Evolutionary conservation across 805 yeast species (phyloP).

Genomic region (Metschnikowia lunata): DNA sequence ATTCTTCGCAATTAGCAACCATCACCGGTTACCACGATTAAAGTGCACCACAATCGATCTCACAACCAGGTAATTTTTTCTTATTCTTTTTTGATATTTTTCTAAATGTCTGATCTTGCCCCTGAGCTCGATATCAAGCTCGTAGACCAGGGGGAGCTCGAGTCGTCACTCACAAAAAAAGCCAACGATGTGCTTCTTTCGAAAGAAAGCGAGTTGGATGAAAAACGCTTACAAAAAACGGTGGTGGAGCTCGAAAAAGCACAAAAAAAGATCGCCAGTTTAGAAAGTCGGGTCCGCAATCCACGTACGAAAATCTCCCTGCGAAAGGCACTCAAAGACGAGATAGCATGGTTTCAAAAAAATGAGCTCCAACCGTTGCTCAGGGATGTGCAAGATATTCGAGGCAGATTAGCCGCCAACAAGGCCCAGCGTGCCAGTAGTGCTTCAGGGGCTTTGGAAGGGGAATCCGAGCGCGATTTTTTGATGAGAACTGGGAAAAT

Average conservation of each 20-base stretch:
- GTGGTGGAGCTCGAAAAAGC: constrained; percentile 43
- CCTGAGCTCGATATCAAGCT: constrained; percentile 28
- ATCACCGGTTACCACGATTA: no score
- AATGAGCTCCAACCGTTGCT: constrained; percentile 51
- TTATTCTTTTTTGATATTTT: no score
- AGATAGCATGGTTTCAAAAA: constrained; percentile 47
- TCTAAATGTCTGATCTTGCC: background rate
- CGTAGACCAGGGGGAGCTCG: constrained; percentile 79
- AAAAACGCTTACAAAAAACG: constrained; percentile 69
- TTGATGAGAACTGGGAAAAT: constrained; percentile 85
- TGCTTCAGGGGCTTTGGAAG: constrained; percentile 20
- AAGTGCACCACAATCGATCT: no score
- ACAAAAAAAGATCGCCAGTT: constrained; percentile 37
- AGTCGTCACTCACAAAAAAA: constrained; percentile 60
- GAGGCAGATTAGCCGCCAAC: constrained; percentile 30
- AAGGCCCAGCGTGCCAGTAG: constrained; percentile 37
- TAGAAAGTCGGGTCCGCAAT: constrained; percentile 46
- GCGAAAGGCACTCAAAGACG: constrained; percentile 48
- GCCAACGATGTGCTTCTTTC: constrained; percentile 60
- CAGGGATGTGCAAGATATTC: constrained; percentile 58
- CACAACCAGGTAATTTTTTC: no score
- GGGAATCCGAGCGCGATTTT: constrained; percentile 77
- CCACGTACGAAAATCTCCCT: constrained; percentile 64
- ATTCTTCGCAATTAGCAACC: no score
- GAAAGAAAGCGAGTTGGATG: constrained; percentile 70